Percentiles rank a stretch among this genome's conserved stretches.
These are phyloP conservation scores for Penicillium chermesinum DNA, from an alignment of 495 filamentous ascomycete species.

Conservation along the genomic window DNA sequence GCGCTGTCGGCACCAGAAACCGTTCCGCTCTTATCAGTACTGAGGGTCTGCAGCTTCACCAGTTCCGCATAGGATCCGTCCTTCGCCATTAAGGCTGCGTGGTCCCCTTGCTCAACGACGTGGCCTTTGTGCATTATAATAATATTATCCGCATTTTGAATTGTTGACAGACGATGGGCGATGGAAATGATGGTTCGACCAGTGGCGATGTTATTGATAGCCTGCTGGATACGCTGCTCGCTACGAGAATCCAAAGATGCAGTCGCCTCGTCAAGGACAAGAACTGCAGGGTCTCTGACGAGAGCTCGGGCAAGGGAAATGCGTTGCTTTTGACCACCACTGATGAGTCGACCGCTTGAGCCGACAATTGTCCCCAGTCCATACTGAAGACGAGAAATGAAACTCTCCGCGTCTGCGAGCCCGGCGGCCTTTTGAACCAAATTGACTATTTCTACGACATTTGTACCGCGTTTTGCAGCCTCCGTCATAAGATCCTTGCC, in stretches of 20 bases:
- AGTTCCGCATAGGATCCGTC: conserved; percentile 44
- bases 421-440: conserved; percentile 35
- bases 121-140: conserved; percentile 53
- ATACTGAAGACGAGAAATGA: conserved; percentile 43
- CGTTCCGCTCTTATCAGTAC: conserved; percentile 20
- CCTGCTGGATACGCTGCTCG: conserved; percentile 48
- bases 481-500: conserved; percentile 31
- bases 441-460: conserved; percentile 34
- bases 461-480: conserved; percentile 25
- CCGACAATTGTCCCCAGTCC: conserved; percentile 52
- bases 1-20: conserved; percentile 16
- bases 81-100: conserved; percentile 35
- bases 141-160: conserved; percentile 61
- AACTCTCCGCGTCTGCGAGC: conserved; percentile 40
- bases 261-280: conserved; percentile 83
- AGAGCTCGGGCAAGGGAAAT: conserved; percentile 65
- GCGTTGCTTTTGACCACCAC: conserved; percentile 60
- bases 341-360: conserved; percentile 52
- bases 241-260: conserved; percentile 50
- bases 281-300: conserved; percentile 71
- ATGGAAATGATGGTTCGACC: conserved; percentile 47
- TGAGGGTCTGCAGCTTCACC: conserved; percentile 37
- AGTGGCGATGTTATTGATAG: conserved; percentile 42
- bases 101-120: conserved; percentile 52
- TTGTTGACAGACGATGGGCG: conserved; percentile 45